Conservation (phyloP, 352 stramenopile species). For the Paralagenidium karlingii region DNA sequence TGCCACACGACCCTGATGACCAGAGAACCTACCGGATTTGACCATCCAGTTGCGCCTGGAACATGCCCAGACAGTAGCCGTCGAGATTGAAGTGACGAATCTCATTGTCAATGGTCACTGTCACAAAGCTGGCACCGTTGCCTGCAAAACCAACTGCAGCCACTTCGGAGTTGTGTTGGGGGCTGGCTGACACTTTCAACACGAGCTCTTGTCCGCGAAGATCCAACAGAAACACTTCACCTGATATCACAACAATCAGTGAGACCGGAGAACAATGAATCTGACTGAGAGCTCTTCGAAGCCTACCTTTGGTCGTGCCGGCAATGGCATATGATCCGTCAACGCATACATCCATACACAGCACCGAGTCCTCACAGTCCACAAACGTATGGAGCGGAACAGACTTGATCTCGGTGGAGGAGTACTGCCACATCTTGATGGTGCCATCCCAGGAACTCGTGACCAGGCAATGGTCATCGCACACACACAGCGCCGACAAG, state of each 20-base stretch:
- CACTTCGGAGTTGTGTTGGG: slow-evolving; percentile 38
- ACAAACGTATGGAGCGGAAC: slow-evolving; percentile 54
- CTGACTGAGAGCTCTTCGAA: background rate
- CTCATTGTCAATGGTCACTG: slow-evolving; percentile 58
- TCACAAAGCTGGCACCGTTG: slow-evolving; percentile 18
- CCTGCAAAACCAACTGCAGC: slow-evolving; percentile 51
- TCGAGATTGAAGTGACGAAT: slow-evolving; percentile 37
- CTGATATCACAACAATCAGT: no score
- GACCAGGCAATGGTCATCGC: slow-evolving; percentile 48
- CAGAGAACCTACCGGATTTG: slow-evolving; percentile 32
- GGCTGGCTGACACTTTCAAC: slow-evolving; percentile 38
- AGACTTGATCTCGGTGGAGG: slow-evolving; percentile 42
- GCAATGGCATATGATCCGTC: slow-evolving; percentile 47
- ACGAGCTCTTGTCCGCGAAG: slow-evolving; percentile 51
- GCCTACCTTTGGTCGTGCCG: slow-evolving; percentile 41
- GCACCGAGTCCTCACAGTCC: slow-evolving; percentile 62
- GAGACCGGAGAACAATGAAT: background rate
- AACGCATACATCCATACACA: slow-evolving; percentile 49
- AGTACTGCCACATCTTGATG: slow-evolving; percentile 75
- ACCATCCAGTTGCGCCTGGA: slow-evolving; percentile 48
- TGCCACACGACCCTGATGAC: no score
- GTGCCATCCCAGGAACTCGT: slow-evolving; percentile 66
- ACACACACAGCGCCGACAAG: slow-evolving; percentile 60
- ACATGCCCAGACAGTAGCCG: slow-evolving; percentile 32
- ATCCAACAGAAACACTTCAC: slow-evolving; percentile 49